Conservation (phyloP, 164 flowering plant genomes). For the Berberis thunbergii region DNA sequence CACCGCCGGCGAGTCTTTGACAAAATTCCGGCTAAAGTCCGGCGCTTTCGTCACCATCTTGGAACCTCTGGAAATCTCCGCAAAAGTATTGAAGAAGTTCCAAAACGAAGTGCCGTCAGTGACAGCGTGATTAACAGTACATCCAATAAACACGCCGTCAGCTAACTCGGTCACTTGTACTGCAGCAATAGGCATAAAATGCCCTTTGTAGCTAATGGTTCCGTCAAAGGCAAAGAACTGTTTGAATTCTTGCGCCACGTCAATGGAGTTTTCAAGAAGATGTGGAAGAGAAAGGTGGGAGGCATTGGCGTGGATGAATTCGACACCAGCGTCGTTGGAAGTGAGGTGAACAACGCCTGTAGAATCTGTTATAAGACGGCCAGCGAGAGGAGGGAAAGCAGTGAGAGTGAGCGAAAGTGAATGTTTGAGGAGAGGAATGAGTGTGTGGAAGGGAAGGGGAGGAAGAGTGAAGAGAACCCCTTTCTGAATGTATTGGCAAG, state of each 20-base stretch:
- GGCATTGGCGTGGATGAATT: slow-evolving; percentile 51
- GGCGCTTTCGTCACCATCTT: slow-evolving; percentile 39
- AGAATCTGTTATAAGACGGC: slow-evolving; percentile 50
- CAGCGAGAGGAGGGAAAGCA: slow-evolving; percentile 76
- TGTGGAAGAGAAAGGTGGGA: slow-evolving; percentile 19
- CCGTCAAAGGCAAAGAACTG: slow-evolving; percentile 52
- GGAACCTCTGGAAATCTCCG: slow-evolving; percentile 37
- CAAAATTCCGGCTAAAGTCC: slow-evolving; percentile 41
- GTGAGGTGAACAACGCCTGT: slow-evolving; percentile 44
- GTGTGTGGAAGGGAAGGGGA: slow-evolving; percentile 21
- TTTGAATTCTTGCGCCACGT: slow-evolving; percentile 37
- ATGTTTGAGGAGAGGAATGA: slow-evolving; percentile 34
- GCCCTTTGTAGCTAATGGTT: slow-evolving; percentile 61
- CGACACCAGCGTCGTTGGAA: slow-evolving; percentile 69
- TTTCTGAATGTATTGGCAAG: slow-evolving; percentile 87
- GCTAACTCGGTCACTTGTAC: slow-evolving; percentile 79
- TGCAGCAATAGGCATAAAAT: slow-evolving; percentile 45
- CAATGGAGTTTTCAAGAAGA: slow-evolving; percentile 24
- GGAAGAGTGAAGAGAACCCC: slow-evolving; percentile 55
- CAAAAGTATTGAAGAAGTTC: slow-evolving; percentile 83
- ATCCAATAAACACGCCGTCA: slow-evolving; percentile 72
- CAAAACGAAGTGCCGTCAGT: slow-evolving; percentile 87
- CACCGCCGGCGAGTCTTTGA: slow-evolving; percentile 58
- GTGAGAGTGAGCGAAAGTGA: slow-evolving; percentile 53
- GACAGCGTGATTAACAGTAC: slow-evolving; percentile 70